Percentiles rank a stretch among this genome's conserved stretches.
These are phyloP conservation scores for Zopfia rhizophila DNA, from an alignment of 2,329 filamentous ascomycete genomes.

Conservation along the genomic window DNA sequence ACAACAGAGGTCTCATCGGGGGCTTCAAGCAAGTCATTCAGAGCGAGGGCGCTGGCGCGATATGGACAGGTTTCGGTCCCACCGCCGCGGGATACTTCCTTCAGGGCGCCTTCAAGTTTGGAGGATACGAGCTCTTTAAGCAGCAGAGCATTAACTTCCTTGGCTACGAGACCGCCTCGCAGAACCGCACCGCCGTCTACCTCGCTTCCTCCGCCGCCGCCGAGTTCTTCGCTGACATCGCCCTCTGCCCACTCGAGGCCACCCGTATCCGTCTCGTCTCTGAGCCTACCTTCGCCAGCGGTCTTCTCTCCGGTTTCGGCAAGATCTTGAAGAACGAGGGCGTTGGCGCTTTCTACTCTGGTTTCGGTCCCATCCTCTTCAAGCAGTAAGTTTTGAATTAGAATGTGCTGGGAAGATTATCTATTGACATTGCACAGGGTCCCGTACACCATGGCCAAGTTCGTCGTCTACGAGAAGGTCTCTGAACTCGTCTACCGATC, in stretches of 20 bases:
- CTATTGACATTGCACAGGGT: conserved; percentile 65
- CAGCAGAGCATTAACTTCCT: conserved; percentile 84
- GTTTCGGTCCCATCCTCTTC: conserved; percentile 73
- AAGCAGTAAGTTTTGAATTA: conserved; percentile 48
- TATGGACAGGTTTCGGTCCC: conserved; percentile 85
- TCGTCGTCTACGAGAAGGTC: conserved; percentile 93
- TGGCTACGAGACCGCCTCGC: conserved; percentile 73
- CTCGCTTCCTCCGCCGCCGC: conserved; percentile 71
- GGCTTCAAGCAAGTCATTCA: conserved; percentile 84
- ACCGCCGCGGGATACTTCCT: conserved; percentile 93
- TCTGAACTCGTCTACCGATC: conserved; percentile 75
- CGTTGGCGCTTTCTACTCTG: conserved; percentile 87
- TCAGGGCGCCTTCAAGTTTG: conserved; percentile 92
- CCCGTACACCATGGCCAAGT: conserved; percentile 95
- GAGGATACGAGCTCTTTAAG: conserved; percentile 97
- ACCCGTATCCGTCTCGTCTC: conserved; percentile 94
- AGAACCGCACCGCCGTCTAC: conserved; percentile 86
- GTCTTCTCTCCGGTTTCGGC: conserved; percentile 79
- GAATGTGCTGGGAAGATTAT: not conserved
- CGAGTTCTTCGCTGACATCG: conserved; percentile 78
- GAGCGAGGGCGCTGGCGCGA: conserved; percentile 85
- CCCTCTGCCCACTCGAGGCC: conserved; percentile 90
- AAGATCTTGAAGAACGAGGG: conserved; percentile 88
- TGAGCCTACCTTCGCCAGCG: conserved; percentile 84
- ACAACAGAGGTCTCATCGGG: conserved; percentile 88